phyloP scores from a whole-genome alignment of 2,329 filamentous ascomycete species.

The Ophiostoma perfectum region DNA sequence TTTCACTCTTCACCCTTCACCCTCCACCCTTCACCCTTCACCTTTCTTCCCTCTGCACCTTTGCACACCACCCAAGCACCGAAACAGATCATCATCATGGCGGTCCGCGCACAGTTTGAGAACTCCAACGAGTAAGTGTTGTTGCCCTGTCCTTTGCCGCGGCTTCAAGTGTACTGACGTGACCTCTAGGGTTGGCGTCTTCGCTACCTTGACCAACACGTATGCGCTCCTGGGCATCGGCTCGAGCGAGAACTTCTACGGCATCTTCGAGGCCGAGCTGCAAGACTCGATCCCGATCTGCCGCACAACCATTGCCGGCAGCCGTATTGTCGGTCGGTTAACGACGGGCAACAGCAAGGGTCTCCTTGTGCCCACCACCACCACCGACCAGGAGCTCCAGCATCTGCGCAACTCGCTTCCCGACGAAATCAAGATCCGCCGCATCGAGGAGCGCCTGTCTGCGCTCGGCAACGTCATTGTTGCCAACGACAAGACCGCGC shows the following conservation, averaged over 20 bases:
- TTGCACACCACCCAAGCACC: background rate
- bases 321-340: slow-evolving; percentile 89
- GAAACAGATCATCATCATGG: slow-evolving; percentile 43
- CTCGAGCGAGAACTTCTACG: slow-evolving; percentile 98
- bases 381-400: slow-evolving; percentile 96
- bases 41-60: background rate
- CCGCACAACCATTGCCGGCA: slow-evolving; percentile 93
- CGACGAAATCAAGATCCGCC: slow-evolving; percentile 86
- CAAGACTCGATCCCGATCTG: slow-evolving; percentile 97
- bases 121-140: slow-evolving; percentile 78
- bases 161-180: background rate
- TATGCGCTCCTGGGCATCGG: slow-evolving; percentile 93
- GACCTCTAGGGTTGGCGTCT: slow-evolving; percentile 79
- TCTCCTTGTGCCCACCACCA: slow-evolving; percentile 90
- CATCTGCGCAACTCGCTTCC: slow-evolving; percentile 93
- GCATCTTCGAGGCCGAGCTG: slow-evolving; percentile 94
- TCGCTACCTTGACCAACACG: slow-evolving; percentile 92
- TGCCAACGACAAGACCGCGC: slow-evolving; percentile 91
- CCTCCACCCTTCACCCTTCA: background rate
- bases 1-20: slow-evolving; percentile 9
- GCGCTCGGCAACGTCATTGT: slow-evolving; percentile 97
- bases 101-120: slow-evolving; percentile 72
- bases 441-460: slow-evolving; percentile 94
- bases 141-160: slow-evolving; percentile 24
- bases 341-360: slow-evolving; percentile 96